Evolutionary conservation across 129 eudicot species (phyloP), one percentile per base, ranked within the genome.

Genomic region (Chrysanthemum makinoi): DNA sequence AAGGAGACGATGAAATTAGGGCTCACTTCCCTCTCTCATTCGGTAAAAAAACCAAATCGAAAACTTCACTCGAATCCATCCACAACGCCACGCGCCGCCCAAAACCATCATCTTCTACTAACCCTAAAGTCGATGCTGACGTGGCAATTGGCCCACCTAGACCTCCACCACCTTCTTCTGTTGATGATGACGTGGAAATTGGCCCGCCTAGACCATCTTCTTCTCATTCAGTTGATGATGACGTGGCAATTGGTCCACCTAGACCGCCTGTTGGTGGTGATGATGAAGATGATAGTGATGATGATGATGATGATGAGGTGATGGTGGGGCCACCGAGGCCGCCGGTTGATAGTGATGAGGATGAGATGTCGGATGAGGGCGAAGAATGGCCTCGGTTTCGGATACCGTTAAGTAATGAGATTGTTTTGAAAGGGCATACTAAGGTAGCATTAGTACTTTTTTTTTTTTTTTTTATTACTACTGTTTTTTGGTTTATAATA

Each of bases 81-180:
- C 98, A 94, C 86, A 94, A 80, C 65, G 84, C 95, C 73, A 94
- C 98, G 55, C 97, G 86, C 72, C 98, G 98, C 65, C 55, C 84
- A n/a, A n/a, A n/a, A n/a, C n/a, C n/a, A n/a, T n/a, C n/a, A 74
- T 90, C 3, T 43, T 78, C 55, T 44, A 59, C 6, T 30, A 30
- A 30, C 35, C 35, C 46, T 6, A 39, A 1, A n/a, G n/a, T n/a
- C 2, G 46, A 39, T 39, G 46, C 46, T 39, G 46, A 39, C 46
- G 75, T 22, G 24, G n/a, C 19, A 46, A 81, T 87, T 57, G 95
- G 90, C 9, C 97, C 88, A 10, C 92, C n/a, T n/a, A n/a, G n/a
- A n/a, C n/a, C 91, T 33, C 83, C 84, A 7, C 81, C 84, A 16
- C 39, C 69, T 16, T 48, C 69, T 16, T 52, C 58, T 13, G 63